Percentiles rank a stretch among this genome's conserved stretches.
Conservation (phyloP, 805 yeast species). For the Lipomyces mesembrius region DNA sequence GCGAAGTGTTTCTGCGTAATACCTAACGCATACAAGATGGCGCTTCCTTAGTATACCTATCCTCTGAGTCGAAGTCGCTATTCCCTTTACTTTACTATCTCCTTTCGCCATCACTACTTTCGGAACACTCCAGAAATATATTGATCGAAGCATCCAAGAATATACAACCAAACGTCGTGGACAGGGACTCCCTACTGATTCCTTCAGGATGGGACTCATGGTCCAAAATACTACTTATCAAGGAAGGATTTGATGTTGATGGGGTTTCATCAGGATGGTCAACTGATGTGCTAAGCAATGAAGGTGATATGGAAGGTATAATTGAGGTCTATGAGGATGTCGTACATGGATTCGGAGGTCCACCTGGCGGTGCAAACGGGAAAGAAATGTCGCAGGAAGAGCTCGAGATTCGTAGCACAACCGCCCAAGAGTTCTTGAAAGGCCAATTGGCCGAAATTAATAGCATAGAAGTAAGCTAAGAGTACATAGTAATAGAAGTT, state of each 20-base stretch:
- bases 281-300: conserved; percentile 20
- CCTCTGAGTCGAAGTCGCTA: conserved; percentile 21
- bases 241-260: conserved; percentile 38
- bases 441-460: conserved; percentile 22
- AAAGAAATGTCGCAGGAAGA: not conserved
- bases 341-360: conserved; percentile 31
- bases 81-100: conserved; percentile 28
- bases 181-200: conserved; percentile 38
- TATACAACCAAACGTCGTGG: conserved; percentile 38
- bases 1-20: not conserved
- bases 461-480: conserved; percentile 21
- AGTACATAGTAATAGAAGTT: not conserved
- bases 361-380: not conserved
- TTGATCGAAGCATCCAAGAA: conserved; percentile 19
- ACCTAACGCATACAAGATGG: conserved; percentile 11
- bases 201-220: conserved; percentile 48
- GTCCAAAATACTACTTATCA: conserved; percentile 42
- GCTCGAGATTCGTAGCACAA: conserved; percentile 19
- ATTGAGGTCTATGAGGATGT: conserved; percentile 37
- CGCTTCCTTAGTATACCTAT: conserved; percentile 29
- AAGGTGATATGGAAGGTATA: conserved; percentile 21
- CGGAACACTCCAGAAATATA: conserved; percentile 9
- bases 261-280: conserved; percentile 40
- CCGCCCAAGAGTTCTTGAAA: conserved; percentile 29
- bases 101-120: conserved; percentile 21